These are phyloP conservation scores for Boletellus emodensis DNA, from an alignment of 768 basidiomycete genomes.

Conservation along the genomic window DNA sequence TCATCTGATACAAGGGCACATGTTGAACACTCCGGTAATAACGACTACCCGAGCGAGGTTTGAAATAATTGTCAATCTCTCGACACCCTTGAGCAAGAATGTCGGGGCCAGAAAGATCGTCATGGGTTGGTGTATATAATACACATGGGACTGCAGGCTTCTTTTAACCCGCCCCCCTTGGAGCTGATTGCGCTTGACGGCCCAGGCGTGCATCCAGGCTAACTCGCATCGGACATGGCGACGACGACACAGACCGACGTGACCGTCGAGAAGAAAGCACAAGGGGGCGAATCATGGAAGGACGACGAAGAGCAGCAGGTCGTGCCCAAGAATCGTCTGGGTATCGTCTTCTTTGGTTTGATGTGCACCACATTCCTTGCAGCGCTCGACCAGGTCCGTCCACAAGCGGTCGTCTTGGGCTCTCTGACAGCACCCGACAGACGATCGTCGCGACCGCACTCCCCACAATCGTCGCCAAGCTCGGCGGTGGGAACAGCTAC, in stretches of 20 bases:
- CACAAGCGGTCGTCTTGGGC: not conserved
- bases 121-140: too few species aligned
- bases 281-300: slow-evolving; percentile 55
- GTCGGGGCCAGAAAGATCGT: too few species aligned
- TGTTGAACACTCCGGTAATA: too few species aligned
- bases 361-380: slow-evolving; percentile 35
- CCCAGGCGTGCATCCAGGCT: too few species aligned
- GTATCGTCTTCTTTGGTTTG: slow-evolving; percentile 27
- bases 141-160: not conserved
- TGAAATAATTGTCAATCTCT: too few species aligned
- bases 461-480: slow-evolving; percentile 64
- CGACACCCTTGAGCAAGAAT: too few species aligned
- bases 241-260: not conserved
- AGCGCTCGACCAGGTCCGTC: slow-evolving; percentile 56
- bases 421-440: slow-evolving; percentile 26
- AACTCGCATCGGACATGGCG: slow-evolving; percentile 5
- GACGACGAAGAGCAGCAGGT: slow-evolving; percentile 53
- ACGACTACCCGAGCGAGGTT: too few species aligned
- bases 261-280: slow-evolving; percentile 26
- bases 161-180: too few species aligned
- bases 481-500: slow-evolving; percentile 60
- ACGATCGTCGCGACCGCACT: slow-evolving; percentile 73
- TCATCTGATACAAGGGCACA: too few species aligned
- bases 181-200: too few species aligned
- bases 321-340: slow-evolving; percentile 37